These are phyloP conservation scores for Fraxinus ornus DNA, from an alignment of 305 asterid genomes.

Conservation along the genomic window DNA sequence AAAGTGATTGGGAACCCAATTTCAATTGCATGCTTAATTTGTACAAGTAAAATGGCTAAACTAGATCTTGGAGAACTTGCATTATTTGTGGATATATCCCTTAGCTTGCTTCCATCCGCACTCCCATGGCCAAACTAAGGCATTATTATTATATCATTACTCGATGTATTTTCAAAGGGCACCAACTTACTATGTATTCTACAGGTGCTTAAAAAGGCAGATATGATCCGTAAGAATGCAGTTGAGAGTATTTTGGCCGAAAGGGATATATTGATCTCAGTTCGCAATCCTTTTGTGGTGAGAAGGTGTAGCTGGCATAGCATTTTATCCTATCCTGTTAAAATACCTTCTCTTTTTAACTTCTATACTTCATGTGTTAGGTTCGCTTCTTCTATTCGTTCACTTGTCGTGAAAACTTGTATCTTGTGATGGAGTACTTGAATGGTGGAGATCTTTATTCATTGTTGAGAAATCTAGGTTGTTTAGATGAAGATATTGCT, in stretches of 20 bases:
- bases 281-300: conserved; percentile 99
- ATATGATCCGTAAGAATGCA: conserved; percentile 97
- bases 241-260: conserved; percentile 99
- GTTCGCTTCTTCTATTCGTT: conserved; percentile 98
- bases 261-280: conserved; percentile 94
- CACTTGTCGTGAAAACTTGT: conserved; percentile 97
- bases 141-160: background rate
- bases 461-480: conserved; percentile 90
- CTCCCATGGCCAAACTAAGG: background rate
- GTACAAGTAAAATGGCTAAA: background rate
- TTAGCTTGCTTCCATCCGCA: background rate
- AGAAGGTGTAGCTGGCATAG: conserved; percentile 41
- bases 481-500: conserved; percentile 97
- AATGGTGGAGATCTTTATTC: conserved; percentile 99
- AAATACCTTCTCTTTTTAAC: conserved; percentile 26
- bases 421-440: conserved; percentile 99
- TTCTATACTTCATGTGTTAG: conserved; percentile 35
- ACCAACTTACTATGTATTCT: conserved; percentile 19
- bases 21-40: background rate
- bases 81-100: background rate
- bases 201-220: conserved; percentile 98
- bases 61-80: background rate
- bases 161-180: background rate
- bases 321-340: conserved; percentile 19
- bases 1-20: background rate